Evolutionary conservation across 2,329 filamentous ascomycete genomes (phyloP).

Genomic region (Dactylellina parvicollis): DNA sequence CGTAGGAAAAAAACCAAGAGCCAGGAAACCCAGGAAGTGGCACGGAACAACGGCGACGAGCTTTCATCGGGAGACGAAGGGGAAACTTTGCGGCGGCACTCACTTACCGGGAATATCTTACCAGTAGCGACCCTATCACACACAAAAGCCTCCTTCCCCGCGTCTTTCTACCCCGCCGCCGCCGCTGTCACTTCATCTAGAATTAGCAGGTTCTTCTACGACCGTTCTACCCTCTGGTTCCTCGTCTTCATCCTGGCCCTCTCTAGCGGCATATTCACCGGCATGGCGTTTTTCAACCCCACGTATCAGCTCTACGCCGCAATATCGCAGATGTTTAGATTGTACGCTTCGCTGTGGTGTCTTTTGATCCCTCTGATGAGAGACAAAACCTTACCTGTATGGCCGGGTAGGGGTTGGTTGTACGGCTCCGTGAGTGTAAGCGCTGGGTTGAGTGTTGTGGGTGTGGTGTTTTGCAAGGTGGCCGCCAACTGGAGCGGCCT

Average conservation of each 20-base stretch:
- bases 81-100: too few relatives aligned
- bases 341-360: neutral
- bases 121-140: too few relatives aligned
- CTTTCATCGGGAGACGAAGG: too few relatives aligned
- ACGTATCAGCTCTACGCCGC: neutral
- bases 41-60: too few relatives aligned
- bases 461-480: neutral
- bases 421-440: neutral
- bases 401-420: neutral
- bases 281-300: conserved; percentile 9
- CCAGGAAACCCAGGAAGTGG: too few relatives aligned
- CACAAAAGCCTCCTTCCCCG: too few relatives aligned
- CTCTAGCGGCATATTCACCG: neutral
- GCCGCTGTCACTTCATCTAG: neutral
- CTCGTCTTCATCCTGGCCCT: conserved; percentile 6
- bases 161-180: too few relatives aligned
- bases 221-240: conserved; percentile 6
- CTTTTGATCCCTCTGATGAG: neutral
- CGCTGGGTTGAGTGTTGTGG: neutral
- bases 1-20: too few relatives aligned
- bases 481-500: neutral
- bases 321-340: neutral
- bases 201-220: neutral
- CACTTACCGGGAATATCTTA: too few relatives aligned
- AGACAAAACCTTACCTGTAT: conserved; percentile 2